Evolutionary conservation across 2,329 filamentous ascomycete genomes (phyloP), one percentile per base, ranked within the genome.

Genomic region (Talaromyces sp.): DNA sequence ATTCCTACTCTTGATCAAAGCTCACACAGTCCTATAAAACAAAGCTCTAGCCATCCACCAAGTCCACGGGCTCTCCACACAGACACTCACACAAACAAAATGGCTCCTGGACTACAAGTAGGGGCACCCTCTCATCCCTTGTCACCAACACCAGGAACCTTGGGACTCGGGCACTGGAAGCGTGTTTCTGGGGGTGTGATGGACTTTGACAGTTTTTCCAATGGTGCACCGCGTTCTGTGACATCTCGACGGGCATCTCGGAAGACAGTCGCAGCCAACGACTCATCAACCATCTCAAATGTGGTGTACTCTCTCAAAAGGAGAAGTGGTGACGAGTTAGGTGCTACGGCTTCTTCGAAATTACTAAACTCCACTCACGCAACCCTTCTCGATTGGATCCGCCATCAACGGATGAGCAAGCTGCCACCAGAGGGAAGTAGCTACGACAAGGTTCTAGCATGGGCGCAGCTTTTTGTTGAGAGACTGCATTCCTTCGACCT

Each of bases 381-480:
- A 27, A 69, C 67, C 2, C 62, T 74, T 4, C 53, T 70, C 3
- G 73, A 76, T 7, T 78, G 74, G 74, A 77, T 78, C 49, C 66
- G 73, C 13, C 58, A 66, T 10, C 68, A 77, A 64, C 73, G 76
- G 17, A 71, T 77, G 72, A 73, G 68, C 58, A 67, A 73, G 49
- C 63, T 77, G 19, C 76, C 76, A 0, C 68, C 74, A 0, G 74
- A 77, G 60, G 76, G 76, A 35, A 77, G 75, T 64, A 71, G 67
- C 59, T 77, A 77, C 56, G 76, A 78, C 61, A 77, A 75, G 58
- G 75, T 76, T 2, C 65, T 78, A 11, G 66, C 69, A 2, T 77
- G 75, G 75, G 74, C 76, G 0, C 68, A 73, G 59, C 64, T 77
- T 0, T 78, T 77, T 43, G 65, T 75, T 17, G 73, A 75, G 35